Base-by-base conservation (phyloP, 768 basidiomycete species). In the Tricholoma bakamatsutake region DNA sequence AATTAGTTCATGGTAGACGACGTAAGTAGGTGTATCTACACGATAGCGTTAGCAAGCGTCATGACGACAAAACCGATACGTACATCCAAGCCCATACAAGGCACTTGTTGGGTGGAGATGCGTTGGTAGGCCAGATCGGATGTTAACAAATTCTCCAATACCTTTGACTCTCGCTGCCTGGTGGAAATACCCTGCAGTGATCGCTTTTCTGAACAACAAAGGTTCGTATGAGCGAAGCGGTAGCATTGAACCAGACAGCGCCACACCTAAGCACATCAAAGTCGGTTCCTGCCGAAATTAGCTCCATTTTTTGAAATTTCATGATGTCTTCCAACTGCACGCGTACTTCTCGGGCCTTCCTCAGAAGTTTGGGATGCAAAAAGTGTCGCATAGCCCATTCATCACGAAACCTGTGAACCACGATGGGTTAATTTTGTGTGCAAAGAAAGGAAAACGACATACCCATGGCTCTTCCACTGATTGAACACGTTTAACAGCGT, bases 91-190 rank as follows among this genome's bases (percentile, higher is more conserved):
- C 9, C 97, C 96, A 67, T 95, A 98, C 52, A 99, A 74, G 4
- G 97, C 95, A 64, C 93, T 96, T 0, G 97, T 98, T 0, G 97
- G 96, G 67, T 99, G 97, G 31, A 98, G 74, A 67, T 98, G 93
- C 33, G 94, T 97, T 5, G 97, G 95, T 30, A 98, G 74, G 53
- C 90, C 97, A 24, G 95, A 93, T 46, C 97, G 83, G 61, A 96
- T 89, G 70, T 99, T 98, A 61, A 97, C 92, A 71, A 97, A 99
- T 72, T 99, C 97, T 57, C 96, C 96, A 60, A 98, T 98, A 67
- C 97, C 97, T 76, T 99, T 99, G 35, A 96, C 96, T 60, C 94
- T 77, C 15, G 96, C 96, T 0, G 96, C 94, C 74, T 99, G 97
- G 70, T 98, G 97, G 81, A 99, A 99, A 71, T 98, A 99, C 30